Base-by-base conservation (phyloP, 176 grass and related monocot species). In the Raddia guianensis region DNA sequence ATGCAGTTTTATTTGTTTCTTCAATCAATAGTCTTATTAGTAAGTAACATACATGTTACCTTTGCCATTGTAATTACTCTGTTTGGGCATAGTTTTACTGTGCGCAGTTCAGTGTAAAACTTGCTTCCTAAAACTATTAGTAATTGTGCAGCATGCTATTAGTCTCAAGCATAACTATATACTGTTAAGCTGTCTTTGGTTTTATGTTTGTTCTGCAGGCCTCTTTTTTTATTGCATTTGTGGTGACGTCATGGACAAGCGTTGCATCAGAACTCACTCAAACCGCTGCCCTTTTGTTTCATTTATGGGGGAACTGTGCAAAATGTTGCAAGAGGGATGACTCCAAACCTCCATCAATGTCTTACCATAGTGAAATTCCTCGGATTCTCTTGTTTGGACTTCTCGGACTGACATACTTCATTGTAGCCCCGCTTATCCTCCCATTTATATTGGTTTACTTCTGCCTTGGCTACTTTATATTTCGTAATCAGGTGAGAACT, bases 231-330 rank as follows among this genome's bases (percentile, higher is more conserved):
- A 95, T 95, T 76, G 93, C 96, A 53, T 95, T 95, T 86, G 92
- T 95, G 73, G 96, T 99, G 42, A 95, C 93, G 76, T 95, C 96
- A 43, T 99, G 93, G 93, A 93, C 96, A 76, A 95, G 85, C 80
- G 56, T 95, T 77, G 84, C 96, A 49, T 91, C 81, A 69, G 88
- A 93, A 77, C 93, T 99, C 73, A 99, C 90, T 54, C 96, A 83
- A 59, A 88, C 85, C 13, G n/a, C 86, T 70, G 49, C 82, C 32
- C 73, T 95, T 82, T 64, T 95, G 37, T 42, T 18, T 43, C 78
- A 93, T 84, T 40, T 99, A 33, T 86, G 83, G 76, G 83, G 66
- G 20, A 83, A 80, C 32, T 86, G 85, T 76, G 82, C 68, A 68
- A 87, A 46, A 11, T 88, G 88, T 80, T 89, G 86, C 69, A 89